These are phyloP conservation scores for Aphanomyces euteiches DNA, from an alignment of 352 stramenopile species.

Conservation along the genomic window DNA sequence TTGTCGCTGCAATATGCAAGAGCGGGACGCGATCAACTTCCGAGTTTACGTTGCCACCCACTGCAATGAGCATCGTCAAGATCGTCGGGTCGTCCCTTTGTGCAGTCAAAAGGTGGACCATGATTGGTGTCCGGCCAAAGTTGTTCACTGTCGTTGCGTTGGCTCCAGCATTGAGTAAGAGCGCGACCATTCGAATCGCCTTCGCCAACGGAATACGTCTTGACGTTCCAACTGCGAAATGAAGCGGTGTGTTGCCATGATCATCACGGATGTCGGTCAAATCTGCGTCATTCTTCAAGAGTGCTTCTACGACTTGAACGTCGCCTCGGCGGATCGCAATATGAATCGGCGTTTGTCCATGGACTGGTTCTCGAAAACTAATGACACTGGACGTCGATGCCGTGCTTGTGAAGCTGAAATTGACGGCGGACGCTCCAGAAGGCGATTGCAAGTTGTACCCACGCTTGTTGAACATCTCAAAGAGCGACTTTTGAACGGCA, in stretches of 20 bases:
- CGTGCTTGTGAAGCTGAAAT: constrained; percentile 45
- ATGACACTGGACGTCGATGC: constrained; percentile 58
- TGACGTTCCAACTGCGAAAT: constrained; percentile 70
- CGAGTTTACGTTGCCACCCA: constrained; percentile 52
- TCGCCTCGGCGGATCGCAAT: constrained; percentile 75
- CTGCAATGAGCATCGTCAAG: constrained; percentile 61
- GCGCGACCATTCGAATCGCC: constrained; percentile 39
- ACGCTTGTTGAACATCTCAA: constrained; percentile 75
- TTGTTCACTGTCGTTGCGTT: constrained; percentile 57
- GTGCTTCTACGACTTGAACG: constrained; percentile 59
- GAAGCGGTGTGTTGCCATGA: constrained; percentile 77
- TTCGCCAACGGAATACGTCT: constrained; percentile 42
- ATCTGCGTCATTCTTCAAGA: constrained; percentile 67
- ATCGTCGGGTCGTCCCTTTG: constrained; percentile 68
- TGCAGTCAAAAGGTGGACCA: constrained; percentile 74
- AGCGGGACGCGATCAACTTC: constrained; percentile 61
- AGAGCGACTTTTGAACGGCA: constrained; percentile 52
- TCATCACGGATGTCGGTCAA: constrained; percentile 67
- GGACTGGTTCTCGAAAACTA: constrained; percentile 62
- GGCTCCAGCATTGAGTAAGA: constrained; percentile 51
- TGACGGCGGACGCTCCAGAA: constrained; percentile 47
- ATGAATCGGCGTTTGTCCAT: constrained; percentile 72
- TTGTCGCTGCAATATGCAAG: constrained; percentile 52
- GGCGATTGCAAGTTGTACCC: constrained; percentile 74
- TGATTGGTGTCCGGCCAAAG: constrained; percentile 57